Evolutionary conservation across 1,284 basidiomycete genomes (phyloP), one percentile per base, ranked within the genome.

Genomic region (Thecaphora thlaspeos): DNA sequence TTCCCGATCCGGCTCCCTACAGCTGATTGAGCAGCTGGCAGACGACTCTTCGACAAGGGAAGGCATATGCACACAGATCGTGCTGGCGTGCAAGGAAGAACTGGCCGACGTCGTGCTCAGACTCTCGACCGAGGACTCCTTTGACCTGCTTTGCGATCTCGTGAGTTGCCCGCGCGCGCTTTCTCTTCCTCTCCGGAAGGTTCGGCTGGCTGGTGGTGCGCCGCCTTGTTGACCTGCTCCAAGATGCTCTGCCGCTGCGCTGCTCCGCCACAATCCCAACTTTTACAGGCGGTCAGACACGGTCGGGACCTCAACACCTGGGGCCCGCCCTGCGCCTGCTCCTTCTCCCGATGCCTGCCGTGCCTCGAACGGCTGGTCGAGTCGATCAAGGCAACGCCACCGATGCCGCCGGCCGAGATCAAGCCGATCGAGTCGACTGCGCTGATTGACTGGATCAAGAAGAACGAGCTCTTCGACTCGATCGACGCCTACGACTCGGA

Each of bases 311-410:
- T 65, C 5, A 42, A 41, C 19, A 32, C 18, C 17, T 62, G 47
- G 48, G 61, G 61, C 10, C 61, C 61, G 1, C 60, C 61, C 23
- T 65, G 61, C 39, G 61, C 59, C 8, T 65, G 61, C 45, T 51
- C 47, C 44, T 62, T 65, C 38, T 36, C 61, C 10, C 21, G 36
- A 8, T 65, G 59, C 41, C 34, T 52, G 2, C 39, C 48, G 5
- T 65, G 61, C 46, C 47, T 65, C 14, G 57, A 64, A 26, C 32
- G 32, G 5, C 41, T 63, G 21, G 51, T 59, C 30, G 24, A 38
- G 17, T 36, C 37, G 2, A 48, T 62, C 41, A 41, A 48, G 17
- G 28, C 37, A 11, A 49, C 50, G 19, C 43, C 55, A 9, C 42
- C 54, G 4, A 46, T 23, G 21, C 43, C 53, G 2, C 38, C 55